phyloP scores from a whole-genome alignment of 805 yeast genomes.

The Candida koratica region DNA sequence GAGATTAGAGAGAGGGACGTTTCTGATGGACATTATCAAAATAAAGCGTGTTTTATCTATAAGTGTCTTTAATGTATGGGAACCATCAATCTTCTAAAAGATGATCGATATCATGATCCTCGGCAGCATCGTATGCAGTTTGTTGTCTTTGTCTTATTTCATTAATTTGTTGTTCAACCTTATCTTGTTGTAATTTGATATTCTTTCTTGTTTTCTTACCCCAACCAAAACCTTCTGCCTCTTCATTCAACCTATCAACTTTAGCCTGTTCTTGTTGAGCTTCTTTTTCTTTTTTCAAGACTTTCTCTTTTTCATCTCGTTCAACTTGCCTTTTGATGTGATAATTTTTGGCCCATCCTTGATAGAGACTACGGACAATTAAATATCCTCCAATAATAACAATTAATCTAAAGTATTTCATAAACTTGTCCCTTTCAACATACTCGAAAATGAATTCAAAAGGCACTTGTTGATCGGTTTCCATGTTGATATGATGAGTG shows the following conservation, averaged over 20 bases:
- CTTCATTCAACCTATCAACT: slow-evolving; percentile 24
- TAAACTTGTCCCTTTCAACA: slow-evolving; percentile 39
- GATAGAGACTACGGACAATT: slow-evolving; percentile 52
- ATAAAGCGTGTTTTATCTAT: no score
- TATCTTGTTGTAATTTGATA: slow-evolving; percentile 51
- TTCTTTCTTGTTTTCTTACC: slow-evolving; percentile 68
- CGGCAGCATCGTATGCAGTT: slow-evolving; percentile 45
- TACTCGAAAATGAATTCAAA: slow-evolving; percentile 32
- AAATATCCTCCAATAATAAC: slow-evolving; percentile 61
- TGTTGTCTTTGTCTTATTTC: slow-evolving; percentile 39
- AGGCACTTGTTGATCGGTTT: slow-evolving; percentile 2
- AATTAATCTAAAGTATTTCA: slow-evolving; percentile 44
- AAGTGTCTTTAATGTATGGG: no score
- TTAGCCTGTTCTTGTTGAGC: slow-evolving; percentile 34
- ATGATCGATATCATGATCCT: slow-evolving; percentile 68
- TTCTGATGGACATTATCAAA: no score
- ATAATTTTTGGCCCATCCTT: slow-evolving; percentile 53
- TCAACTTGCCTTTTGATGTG: slow-evolving; percentile 48
- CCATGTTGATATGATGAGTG: no score
- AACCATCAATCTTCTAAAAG: slow-evolving; percentile 49
- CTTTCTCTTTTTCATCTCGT: slow-evolving; percentile 42
- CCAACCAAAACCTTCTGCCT: slow-evolving; percentile 66
- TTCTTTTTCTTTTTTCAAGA: slow-evolving; percentile 31
- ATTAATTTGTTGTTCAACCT: slow-evolving; percentile 45
- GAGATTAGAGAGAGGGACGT: neutral